Base-by-base conservation (phyloP, 2,329 filamentous ascomycete genomes). In the Eutypa lata region DNA sequence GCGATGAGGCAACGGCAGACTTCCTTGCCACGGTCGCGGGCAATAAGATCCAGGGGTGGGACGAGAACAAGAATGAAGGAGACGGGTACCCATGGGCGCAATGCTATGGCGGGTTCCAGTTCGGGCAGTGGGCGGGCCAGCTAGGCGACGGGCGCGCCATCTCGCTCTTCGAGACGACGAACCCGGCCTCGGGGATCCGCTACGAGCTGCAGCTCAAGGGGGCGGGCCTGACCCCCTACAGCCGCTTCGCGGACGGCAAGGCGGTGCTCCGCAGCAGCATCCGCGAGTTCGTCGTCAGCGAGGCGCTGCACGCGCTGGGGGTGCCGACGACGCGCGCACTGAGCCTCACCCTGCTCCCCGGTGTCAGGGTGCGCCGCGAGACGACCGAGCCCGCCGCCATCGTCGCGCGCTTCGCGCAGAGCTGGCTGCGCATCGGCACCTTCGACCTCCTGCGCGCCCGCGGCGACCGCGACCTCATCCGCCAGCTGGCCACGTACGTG, bases 151-250 rank as follows among this genome's bases (percentile, higher is more conserved):
- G 94, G 37, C 83, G 94, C 51, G 94, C 92, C 28, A 97, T 99
- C 61, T 96, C 90, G 35, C 78, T 99, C 1, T 97, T 97, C 65
- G 94, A 99, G 71, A 83, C 86, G 22, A 93, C 85, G 5, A 95
- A 93, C 66, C 84, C 88, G 1, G 66, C 69, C 2, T 89, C 88
- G 0, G 81, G 82, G n/a, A 78, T 75, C 35, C 82, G 90, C 24
- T 97, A 96, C 68, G 94, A 99, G 71, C 69, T 97, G 43, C 94
- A 97, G 71, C 78, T 99, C 55, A 99, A 99, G 71, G 94, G 94
- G 22, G 94, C 94, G 16, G 94, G 94, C 5, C 76, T 88, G 64
- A 99, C 94, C 3, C 94, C 94, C 0, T 99, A 99, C 73, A 96
- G 90, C 38, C 87, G 94, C 3, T 99, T 99, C 61, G 94, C 94